Evolutionary conservation across 2,329 filamentous ascomycete genomes (phyloP), one percentile per base, ranked within the genome.

Genomic region (Penicillium sp.): DNA sequence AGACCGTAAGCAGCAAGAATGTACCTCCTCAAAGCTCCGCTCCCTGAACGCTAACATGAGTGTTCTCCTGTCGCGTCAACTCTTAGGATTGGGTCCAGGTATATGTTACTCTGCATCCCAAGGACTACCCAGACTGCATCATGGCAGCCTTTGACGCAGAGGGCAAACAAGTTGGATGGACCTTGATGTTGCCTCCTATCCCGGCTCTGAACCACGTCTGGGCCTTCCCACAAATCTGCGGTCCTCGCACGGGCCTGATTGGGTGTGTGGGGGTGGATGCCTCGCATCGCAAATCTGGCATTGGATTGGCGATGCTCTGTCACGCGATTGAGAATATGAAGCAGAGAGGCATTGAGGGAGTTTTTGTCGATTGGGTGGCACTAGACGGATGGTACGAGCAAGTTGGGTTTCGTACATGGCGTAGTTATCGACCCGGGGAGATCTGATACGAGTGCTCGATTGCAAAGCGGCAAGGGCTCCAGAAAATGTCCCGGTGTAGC

Each of bases 301-400:
- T 74, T 24, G 70, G 71, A 8, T 56, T 74, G 37, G 69, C 68
- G 25, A 55, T 77, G 45, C 47, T 76, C 39, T 67, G 68, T 12
- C 66, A 70, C 52, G 72, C 73, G 13, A 63, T 74, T 27, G 61
- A 73, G 55, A 56, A 73, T 55, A 69, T 76, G 70, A 69, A 63
- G 50, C 45, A 64, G 35, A 56, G 72, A 33, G 71, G 68, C 1
- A 53, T 72, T 1, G 65, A 73, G 32, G 69, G 69, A 1, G 67
- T 73, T 2, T 73, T 72, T 56, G 66, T 76, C 41, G 72, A 76
- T 47, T 73, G 67, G 65, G 70, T 72, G 36, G 64, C 61, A 24
- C 57, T 73, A 36, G 60, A 69, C 12, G 72, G 71, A 12, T 74
- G 68, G 57, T 75, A 75, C 59, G 73, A 74, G 56, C 64, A 66